Base-by-base conservation (phyloP, 306 rosid species). In the Echinosophora koreensis region DNA sequence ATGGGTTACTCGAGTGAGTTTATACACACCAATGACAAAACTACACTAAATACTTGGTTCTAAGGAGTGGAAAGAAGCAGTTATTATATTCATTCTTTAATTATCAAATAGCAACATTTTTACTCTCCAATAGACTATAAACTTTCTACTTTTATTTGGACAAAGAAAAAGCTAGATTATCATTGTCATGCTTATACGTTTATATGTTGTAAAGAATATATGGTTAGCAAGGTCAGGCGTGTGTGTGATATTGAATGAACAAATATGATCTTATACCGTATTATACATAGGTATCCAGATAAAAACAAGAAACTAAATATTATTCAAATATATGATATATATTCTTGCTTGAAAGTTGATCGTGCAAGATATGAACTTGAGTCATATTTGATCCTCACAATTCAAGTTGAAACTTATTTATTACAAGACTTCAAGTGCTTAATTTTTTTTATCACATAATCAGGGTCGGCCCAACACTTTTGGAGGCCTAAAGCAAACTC, bases 1-100 rank as follows among this genome's bases (percentile, higher is more conserved):
- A 80, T 8, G 27, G 32, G 87, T 91, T 84, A 83, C 89, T 87
- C 82, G 97, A 87, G 97, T 87, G 97, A 91, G 91, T 77, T 71
- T 83, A 73, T 77, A 79, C 73, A 80, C 87, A 87, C 97, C 98
- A 89, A 93, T 90, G 76, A 80, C 84, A 87, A 66, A 87, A 66
- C 38, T 69, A 71, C 71, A 81, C 54, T 44, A 5, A 56, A 71
- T 56, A 67, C 37, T 42, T 59, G 61, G 68, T 59, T 73, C 58
- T 72, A 64, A 65, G 77, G 50, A 50, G 35, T 76, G 57, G 34
- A 55, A 13, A 69, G 42, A 75, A 74, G 78, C 49, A 69, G 63
- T 64, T 47, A 30, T 30, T 55, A 15, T 62, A 54, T 81, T 73
- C 1, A 4, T 67, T 60, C 18, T 30, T 4, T 34, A 51, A 50